Base-by-base conservation (phyloP, 108 stramenopile genomes). In the Chaetoceros tenuissimus region DNA sequence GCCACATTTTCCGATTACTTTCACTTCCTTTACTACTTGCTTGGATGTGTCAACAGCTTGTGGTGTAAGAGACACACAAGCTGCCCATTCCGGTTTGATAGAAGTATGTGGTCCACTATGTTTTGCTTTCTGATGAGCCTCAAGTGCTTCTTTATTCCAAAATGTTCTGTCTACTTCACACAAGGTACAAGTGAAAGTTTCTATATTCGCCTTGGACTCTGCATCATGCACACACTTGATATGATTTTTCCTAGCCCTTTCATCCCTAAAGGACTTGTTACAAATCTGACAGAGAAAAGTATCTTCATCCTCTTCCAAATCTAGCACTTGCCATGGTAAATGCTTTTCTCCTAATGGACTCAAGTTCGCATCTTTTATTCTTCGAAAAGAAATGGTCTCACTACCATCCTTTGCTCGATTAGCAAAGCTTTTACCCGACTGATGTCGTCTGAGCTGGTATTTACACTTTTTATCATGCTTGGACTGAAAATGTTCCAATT, bases 381-480 rank as follows among this genome's bases (percentile, higher is more conserved):
- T 55, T 17, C 80, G 71, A 71, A 87, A 87, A 16, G 74, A 71
- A 43, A 85, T 71, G 20, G 81, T 85, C 73, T 83, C 81, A 55
- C 85, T 87, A 30, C 60, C 71, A 55, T n/a, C 63, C 63, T 22
- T 61, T 49, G 20, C 43, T 31, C 89, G 71, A 27, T 65, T 69
- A 30, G 73, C 79, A 76, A 91, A 91, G 22, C 79, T 79, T 62
- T 80, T 85, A 24, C 89, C 89, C 23, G 77, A 82, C 68, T 91
- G 89, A 71, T 91, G 89, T 24, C 89, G 70, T 47, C 89, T 72
- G 50, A 65, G 60, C 7, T 78, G 71, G 59, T 91, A 87, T 40
- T 73, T 10, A 5, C 34, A 16, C 10, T 34, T 34, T 3, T 34
- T 27, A 22, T 16, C 17, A 8, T 64, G 20, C 55, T 53, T 53